phyloP scores from a whole-genome alignment of 1,284 basidiomycete genomes.

The Tilletia setariae region DNA sequence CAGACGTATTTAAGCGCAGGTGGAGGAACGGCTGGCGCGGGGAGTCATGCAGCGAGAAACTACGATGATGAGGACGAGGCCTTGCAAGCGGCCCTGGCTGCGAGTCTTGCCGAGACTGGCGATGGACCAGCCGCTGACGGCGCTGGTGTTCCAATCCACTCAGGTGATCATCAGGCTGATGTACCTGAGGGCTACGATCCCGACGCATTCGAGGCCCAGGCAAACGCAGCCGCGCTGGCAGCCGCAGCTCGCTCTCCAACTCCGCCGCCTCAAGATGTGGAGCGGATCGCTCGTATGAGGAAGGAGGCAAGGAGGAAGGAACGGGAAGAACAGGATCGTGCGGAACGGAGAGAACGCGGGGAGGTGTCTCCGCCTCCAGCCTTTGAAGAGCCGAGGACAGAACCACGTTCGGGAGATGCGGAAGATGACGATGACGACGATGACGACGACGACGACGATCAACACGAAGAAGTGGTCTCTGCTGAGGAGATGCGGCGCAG shows the following conservation, averaged over 20 bases:
- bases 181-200: conserved; percentile 7
- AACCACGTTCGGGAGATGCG: background rate
- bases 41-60: background rate
- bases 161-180: background rate
- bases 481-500: conserved; percentile 13
- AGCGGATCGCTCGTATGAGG: conserved; percentile 10
- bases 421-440: background rate
- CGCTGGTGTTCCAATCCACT: background rate
- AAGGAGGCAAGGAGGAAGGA: conserved; percentile 8
- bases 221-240: background rate
- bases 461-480: background rate
- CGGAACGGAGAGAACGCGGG: background rate
- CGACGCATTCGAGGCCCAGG: conserved; percentile 8
- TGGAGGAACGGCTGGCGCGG: background rate
- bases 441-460: conserved; percentile 5
- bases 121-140: background rate
- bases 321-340: background rate
- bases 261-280: conserved; percentile 1
- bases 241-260: background rate
- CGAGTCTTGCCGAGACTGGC: conserved; percentile 6
- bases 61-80: conserved; percentile 14
- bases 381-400: background rate
- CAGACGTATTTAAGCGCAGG: background rate
- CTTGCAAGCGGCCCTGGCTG: conserved; percentile 10
- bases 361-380: conserved; percentile 2